phyloP scores from a whole-genome alignment of 169 alveolate genomes.

The Toxoplasma gondii region DNA sequence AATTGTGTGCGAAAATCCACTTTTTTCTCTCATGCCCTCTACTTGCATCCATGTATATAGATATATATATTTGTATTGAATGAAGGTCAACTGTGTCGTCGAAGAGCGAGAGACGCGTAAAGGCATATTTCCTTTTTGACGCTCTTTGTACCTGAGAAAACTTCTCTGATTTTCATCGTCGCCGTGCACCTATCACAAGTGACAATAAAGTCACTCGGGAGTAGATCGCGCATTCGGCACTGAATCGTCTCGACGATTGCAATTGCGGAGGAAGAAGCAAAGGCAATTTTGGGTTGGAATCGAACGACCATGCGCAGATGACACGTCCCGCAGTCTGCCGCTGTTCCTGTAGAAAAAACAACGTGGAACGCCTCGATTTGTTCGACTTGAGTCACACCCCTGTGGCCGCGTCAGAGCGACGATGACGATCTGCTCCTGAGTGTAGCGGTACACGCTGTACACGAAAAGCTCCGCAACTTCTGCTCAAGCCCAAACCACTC shows the following conservation, averaged over 20 bases:
- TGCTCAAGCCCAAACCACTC: too few relatives aligned
- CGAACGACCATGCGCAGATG: slow-evolving; percentile 51
- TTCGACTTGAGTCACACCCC: neutral
- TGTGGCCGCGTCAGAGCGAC: neutral
- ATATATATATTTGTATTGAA: neutral
- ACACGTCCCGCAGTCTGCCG: slow-evolving; percentile 59
- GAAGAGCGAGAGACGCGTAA: neutral
- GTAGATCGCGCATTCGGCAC: slow-evolving; percentile 55
- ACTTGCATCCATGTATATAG: neutral
- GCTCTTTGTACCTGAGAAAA: slow-evolving; percentile 46
- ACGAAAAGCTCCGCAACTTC: too few relatives aligned
- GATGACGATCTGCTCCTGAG: too few relatives aligned
- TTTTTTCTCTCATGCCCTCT: neutral
- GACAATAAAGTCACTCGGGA: slow-evolving; percentile 61
- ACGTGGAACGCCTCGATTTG: too few relatives aligned
- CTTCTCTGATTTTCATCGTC: slow-evolving; percentile 41
- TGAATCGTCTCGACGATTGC: slow-evolving; percentile 39
- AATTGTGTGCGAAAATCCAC: neutral
- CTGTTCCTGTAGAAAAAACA: slow-evolving; percentile 44
- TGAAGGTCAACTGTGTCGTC: neutral
- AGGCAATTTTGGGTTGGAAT: slow-evolving; percentile 38
- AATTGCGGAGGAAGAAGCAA: neutral
- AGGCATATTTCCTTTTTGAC: too few relatives aligned
- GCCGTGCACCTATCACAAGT: slow-evolving; percentile 64
- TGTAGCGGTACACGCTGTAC: too few relatives aligned